Evolutionary conservation across 345 rosid species (phyloP).

Genomic region (Odontarrhena argentea): DNA sequence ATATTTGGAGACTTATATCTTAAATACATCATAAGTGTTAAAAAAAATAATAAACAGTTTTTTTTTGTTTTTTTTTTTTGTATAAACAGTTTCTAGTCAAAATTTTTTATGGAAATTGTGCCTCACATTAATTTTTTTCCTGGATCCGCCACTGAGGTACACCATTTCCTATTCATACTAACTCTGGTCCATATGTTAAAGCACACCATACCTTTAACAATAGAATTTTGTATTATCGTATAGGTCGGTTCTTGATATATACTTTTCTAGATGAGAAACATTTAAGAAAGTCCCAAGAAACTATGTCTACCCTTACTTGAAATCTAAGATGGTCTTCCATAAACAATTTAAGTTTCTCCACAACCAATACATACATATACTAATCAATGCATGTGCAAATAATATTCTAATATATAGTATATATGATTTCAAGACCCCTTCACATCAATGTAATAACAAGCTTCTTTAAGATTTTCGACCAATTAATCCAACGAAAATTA

Average conservation of each 20-base stretch:
- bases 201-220: constrained; percentile 30
- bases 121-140: no score
- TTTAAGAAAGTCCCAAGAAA: constrained; percentile 40
- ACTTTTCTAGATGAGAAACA: constrained; percentile 28
- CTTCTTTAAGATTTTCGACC: constrained; percentile 1
- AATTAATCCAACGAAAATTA: constrained; percentile 24
- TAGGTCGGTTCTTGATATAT: constrained; percentile 34
- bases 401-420: constrained; percentile 9
- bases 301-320: constrained; percentile 41
- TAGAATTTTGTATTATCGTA: constrained; percentile 5
- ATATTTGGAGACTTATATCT: no score
- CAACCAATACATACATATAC: constrained; percentile 22
- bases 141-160: no score
- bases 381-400: constrained; percentile 30
- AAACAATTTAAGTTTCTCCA: constrained; percentile 19
- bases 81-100: no score
- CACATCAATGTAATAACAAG: constrained; percentile 41
- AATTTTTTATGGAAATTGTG: no score
- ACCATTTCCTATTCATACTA: constrained; percentile 27
- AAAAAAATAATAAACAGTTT: no score
- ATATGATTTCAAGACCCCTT: constrained; percentile 27
- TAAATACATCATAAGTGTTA: no score
- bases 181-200: constrained; percentile 12
- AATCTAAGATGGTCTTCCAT: constrained; percentile 34
- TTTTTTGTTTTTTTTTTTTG: no score